Conservation (phyloP, 108 stramenopile species). For the Mayamaea pseudoterrestris region DNA sequence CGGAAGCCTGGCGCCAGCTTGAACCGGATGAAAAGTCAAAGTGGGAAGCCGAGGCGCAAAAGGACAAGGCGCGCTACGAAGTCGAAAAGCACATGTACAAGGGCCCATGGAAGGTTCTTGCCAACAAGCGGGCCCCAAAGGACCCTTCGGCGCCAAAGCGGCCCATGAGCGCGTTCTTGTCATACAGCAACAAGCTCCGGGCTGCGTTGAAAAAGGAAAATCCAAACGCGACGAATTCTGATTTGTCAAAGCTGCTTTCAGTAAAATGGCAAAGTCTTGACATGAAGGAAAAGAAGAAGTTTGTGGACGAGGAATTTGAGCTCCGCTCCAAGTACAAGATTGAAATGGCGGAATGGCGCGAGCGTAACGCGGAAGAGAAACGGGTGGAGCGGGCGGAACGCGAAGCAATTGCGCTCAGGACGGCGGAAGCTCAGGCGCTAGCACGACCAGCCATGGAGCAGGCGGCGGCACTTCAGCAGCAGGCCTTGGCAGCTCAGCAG, state of each 20-base stretch:
- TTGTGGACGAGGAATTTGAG: conserved; percentile 19
- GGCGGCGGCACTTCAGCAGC: no score
- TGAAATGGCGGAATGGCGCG: conserved; percentile 18
- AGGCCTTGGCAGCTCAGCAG: no score
- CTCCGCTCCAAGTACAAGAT: conserved; percentile 21
- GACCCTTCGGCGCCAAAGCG: conserved; percentile 48
- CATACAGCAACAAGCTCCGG: conserved; percentile 27
- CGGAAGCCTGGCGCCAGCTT: conserved; percentile 19
- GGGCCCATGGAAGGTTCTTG: conserved; percentile 24
- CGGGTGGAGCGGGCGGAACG: conserved; percentile 9
- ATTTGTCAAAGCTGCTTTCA: conserved; percentile 20
- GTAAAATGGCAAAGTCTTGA: conserved; percentile 18
- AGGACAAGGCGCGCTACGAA: conserved; percentile 23
- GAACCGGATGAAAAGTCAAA: conserved; percentile 7
- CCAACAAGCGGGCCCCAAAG: conserved; percentile 14
- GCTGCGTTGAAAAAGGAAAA: conserved; percentile 12
- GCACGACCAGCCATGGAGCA: no score
- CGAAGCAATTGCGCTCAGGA: conserved; percentile 5
- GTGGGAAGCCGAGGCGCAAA: conserved; percentile 11
- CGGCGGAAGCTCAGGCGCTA: conserved; percentile 7
- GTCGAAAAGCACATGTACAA: conserved; percentile 29
- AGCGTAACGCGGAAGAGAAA: conserved; percentile 10
- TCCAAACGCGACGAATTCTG: conserved; percentile 18
- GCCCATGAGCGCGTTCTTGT: conserved; percentile 39
- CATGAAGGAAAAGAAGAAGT: conserved; percentile 10